phyloP scores from a whole-genome alignment of 176 grass and related monocot species.

The Urochloa ruziziensis region DNA sequence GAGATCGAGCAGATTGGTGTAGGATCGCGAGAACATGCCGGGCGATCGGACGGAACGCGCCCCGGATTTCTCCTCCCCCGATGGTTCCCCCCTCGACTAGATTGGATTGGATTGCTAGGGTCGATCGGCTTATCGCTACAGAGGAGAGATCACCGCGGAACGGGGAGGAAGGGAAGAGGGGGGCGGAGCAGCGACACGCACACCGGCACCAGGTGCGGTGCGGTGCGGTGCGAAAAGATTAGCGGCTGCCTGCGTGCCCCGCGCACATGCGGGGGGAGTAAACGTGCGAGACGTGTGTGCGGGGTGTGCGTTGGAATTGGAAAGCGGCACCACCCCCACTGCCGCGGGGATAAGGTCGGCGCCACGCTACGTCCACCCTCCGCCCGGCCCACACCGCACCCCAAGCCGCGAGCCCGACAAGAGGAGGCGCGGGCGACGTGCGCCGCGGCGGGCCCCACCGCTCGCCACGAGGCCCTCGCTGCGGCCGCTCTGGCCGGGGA shows the following conservation, averaged over 20 bases:
- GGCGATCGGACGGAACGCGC: neutral
- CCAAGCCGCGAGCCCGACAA: neutral
- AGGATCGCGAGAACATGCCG: slow-evolving; percentile 67
- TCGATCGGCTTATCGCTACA: neutral
- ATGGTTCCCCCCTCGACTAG: neutral
- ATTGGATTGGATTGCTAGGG: neutral
- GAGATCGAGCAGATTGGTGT: slow-evolving; percentile 67
- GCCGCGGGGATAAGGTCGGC: neutral
- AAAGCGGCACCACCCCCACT: neutral
- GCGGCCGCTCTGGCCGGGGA: neutral
- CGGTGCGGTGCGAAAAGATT: neutral
- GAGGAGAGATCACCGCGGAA: neutral
- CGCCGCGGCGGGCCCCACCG: neutral
- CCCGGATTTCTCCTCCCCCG: neutral
- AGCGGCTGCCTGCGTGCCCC: neutral
- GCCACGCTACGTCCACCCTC: neutral
- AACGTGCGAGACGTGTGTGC: neutral
- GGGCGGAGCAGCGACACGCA: neutral
- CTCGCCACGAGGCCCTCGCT: neutral
- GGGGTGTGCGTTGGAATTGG: slow-evolving; percentile 23
- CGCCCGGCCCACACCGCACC: neutral
- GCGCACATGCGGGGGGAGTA: neutral
- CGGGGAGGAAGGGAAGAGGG: too few species aligned
- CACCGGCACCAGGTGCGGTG: neutral
- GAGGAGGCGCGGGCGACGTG: too few species aligned